Base-by-base conservation (phyloP, 2,329 filamentous ascomycete species). In the Ophiostoma ips region DNA sequence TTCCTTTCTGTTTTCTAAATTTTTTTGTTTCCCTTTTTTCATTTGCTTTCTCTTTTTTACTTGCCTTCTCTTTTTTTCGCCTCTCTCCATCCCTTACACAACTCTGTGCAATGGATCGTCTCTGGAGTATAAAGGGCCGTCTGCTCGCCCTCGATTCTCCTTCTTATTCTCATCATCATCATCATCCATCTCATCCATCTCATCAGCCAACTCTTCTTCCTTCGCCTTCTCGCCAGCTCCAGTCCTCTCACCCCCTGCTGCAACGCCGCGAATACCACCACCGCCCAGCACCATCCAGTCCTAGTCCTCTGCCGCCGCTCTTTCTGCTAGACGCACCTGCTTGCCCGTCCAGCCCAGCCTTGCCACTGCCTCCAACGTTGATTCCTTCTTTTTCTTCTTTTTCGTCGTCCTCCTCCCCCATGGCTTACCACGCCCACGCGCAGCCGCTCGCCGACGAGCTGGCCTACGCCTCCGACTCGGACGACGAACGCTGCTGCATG, bases 71-170 rank as follows among this genome's bases (percentile, higher is more conserved):
- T 46, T 37, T 24, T 41, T 15, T 28, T 24, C 34, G 36, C 40
- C 8, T 49, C 12, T 37, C 37, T 8, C n/a, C n/a, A n/a, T n/a
- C n/a, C 47, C n/a, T 38, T 37, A 18, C 48, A 50, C 30, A 36
- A n/a, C n/a, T n/a, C n/a, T n/a, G n/a, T n/a, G n/a, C n/a, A n/a
- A 50, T 46, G 43, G 36, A 51, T 46, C 38, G 21, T 19, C 33
- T 21, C n/a, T 33, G 28, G 53, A 47, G 49, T 55, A 55, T 55
- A 55, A 55, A 55, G 49, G n/a, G 49, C 18, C 43, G 30, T 16
- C 21, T 44, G 36, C 49, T 37, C 44, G 49, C 54, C 52, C 46
- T 46, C 35, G 13, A 18, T 38, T 35, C 44, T 47, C 5, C 3
- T 31, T 19, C 38, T 21, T 21, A 36, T 6, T 41, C 40, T 36